Evolutionary conservation across 2,329 filamentous ascomycete species (phyloP).

Genomic region (Nothopassalora personata): DNA sequence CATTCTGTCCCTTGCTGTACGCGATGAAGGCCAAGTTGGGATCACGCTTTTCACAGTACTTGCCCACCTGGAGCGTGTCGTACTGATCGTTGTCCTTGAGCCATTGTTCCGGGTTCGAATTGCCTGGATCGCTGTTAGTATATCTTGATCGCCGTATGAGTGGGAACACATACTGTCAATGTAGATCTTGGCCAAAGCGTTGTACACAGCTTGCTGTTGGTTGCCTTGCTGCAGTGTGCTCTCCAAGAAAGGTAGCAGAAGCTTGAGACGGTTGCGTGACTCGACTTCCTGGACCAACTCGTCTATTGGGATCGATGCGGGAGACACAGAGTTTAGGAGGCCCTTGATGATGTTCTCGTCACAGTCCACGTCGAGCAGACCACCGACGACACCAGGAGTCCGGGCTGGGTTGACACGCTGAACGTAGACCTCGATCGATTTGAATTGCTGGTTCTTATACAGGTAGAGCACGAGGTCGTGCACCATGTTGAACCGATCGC

Average conservation of each 20-base stretch:
- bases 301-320: constrained; percentile 83
- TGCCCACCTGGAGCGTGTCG: constrained; percentile 84
- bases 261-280: constrained; percentile 87
- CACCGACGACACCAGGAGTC: constrained; percentile 88
- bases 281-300: constrained; percentile 94
- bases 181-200: constrained; percentile 97
- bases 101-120: constrained; percentile 97
- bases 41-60: constrained; percentile 98
- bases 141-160: no score
- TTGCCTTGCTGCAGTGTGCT: constrained; percentile 82
- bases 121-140: constrained; percentile 35
- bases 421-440: constrained; percentile 96
- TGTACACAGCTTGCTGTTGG: constrained; percentile 94
- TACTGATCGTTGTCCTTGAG: constrained; percentile 96
- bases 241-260: constrained; percentile 93
- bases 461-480: constrained; percentile 94
- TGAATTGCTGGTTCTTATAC: constrained; percentile 98
- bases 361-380: constrained; percentile 91
- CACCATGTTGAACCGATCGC: constrained; percentile 98
- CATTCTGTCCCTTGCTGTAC: constrained; percentile 94
- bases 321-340: constrained; percentile 76
- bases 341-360: constrained; percentile 96
- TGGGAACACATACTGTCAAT: constrained; percentile 61
- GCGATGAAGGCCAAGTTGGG: constrained; percentile 93
- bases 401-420: constrained; percentile 90